Evolutionary conservation across 495 filamentous ascomycete genomes (phyloP).

Genomic region (Neurospora tetraspora): DNA sequence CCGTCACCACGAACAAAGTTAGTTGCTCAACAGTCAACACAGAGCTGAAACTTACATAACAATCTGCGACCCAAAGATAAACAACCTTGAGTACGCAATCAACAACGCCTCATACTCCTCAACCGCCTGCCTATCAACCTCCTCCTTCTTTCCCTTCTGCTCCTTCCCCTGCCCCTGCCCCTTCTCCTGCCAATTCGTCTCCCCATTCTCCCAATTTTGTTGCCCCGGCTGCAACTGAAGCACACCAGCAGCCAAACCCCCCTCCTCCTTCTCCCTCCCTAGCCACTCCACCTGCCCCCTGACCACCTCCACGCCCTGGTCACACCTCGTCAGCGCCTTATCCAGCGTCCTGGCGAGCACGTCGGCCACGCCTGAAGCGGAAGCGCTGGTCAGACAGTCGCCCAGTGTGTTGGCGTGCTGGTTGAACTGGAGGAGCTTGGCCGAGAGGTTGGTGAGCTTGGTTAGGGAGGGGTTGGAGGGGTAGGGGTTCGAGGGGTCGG

Average conservation of each 20-base stretch:
- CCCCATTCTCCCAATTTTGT: neutral
- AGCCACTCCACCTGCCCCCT: neutral
- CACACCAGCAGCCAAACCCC: neutral
- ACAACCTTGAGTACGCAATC: neutral
- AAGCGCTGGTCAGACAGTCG: neutral
- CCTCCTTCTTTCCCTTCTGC: neutral
- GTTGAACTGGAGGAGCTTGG: conserved; percentile 2
- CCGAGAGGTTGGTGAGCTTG: neutral
- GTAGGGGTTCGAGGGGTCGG: neutral
- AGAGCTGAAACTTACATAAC: neutral
- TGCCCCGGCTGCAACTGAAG: neutral
- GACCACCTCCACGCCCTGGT: neutral
- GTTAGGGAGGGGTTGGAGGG: neutral
- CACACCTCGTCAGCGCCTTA: neutral
- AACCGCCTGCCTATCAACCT: neutral
- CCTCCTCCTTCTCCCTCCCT: neutral
- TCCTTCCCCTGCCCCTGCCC: neutral
- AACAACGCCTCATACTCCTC: neutral
- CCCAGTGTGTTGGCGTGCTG: conserved; percentile 4
- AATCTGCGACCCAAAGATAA: conserved; percentile 2
- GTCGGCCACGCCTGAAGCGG: neutral
- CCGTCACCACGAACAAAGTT: neutral
- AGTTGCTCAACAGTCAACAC: neutral
- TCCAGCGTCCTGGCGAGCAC: neutral
- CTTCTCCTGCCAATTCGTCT: neutral